Percentiles rank a stretch among this genome's conserved stretches.
These are phyloP conservation scores for Allium sativum DNA, from an alignment of 106 monocot species.

Conservation along the genomic window DNA sequence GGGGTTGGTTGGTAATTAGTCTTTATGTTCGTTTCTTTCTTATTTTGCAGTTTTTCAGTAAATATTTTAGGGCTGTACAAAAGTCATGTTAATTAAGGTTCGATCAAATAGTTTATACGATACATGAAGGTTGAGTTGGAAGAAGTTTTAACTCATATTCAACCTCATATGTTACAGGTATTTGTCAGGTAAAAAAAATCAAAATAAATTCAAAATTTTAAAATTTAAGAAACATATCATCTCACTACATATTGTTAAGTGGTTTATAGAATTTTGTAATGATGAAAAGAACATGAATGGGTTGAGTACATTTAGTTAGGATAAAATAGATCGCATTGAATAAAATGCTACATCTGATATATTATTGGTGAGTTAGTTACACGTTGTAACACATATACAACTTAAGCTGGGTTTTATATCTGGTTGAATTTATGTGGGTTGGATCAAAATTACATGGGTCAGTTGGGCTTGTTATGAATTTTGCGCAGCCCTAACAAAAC, in stretches of 20 bases:
- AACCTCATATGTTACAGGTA: background rate
- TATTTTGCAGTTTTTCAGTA: background rate
- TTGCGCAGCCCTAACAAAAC: background rate
- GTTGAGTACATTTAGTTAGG: no score
- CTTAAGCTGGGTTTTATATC: no score
- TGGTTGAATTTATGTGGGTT: background rate
- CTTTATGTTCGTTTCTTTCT: background rate
- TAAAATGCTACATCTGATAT: background rate
- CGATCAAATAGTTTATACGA: no score
- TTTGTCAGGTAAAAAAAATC: no score
- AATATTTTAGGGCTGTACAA: background rate
- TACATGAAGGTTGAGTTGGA: no score
- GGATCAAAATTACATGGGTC: background rate
- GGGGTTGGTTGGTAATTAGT: constrained; percentile 86
- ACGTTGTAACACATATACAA: no score
- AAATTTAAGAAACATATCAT: no score
- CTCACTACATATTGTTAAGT: no score
- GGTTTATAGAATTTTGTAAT: no score
- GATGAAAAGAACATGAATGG: no score
- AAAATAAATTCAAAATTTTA: no score
- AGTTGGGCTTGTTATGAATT: background rate
- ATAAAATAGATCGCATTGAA: background rate
- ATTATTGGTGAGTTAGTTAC: background rate
- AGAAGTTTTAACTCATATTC: background rate
- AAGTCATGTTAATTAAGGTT: no score